phyloP scores from a whole-genome alignment of 257 asterid genomes.

The Verbena officinalis region DNA sequence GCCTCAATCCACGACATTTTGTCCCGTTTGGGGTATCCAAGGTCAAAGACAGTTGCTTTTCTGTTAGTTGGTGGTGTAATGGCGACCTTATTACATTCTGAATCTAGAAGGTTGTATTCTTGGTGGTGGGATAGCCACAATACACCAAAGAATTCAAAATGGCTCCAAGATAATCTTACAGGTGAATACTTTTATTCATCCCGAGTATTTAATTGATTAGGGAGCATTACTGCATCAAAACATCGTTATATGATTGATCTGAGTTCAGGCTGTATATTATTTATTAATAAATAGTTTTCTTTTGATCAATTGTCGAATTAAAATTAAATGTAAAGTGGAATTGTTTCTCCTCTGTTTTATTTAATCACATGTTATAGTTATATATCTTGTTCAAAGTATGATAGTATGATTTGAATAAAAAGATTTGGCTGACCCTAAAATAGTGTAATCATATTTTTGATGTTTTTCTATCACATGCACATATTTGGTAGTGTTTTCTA shows the following conservation, averaged over 20 bases:
- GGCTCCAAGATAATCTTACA: constrained; percentile 65
- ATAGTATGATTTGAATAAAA: too few relatives aligned
- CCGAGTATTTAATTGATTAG: too few relatives aligned
- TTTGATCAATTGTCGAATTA: too few relatives aligned
- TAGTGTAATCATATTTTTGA: constrained; percentile 3
- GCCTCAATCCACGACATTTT: constrained; percentile 18
- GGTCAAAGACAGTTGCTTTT: constrained; percentile 34
- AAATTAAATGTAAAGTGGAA: too few relatives aligned
- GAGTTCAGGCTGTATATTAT: too few relatives aligned
- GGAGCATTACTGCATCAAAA: too few relatives aligned
- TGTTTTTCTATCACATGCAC: background rate
- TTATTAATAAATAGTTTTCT: too few relatives aligned
- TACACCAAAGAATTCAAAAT: constrained; percentile 62
- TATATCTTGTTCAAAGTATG: too few relatives aligned
- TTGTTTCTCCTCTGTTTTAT: background rate
- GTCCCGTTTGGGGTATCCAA: constrained; percentile 16
- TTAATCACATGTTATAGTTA: background rate
- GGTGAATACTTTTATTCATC: constrained; percentile 33
- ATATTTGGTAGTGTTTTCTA: too few relatives aligned
- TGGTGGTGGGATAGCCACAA: constrained; percentile 82
- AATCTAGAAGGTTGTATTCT: constrained; percentile 69
- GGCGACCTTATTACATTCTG: constrained; percentile 69
- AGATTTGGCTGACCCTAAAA: too few relatives aligned
- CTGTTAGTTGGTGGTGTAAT: constrained; percentile 57
- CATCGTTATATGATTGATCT: too few relatives aligned